Evolutionary conservation across 306 rosid species (phyloP).

Genomic region (Luffa acutangula): DNA sequence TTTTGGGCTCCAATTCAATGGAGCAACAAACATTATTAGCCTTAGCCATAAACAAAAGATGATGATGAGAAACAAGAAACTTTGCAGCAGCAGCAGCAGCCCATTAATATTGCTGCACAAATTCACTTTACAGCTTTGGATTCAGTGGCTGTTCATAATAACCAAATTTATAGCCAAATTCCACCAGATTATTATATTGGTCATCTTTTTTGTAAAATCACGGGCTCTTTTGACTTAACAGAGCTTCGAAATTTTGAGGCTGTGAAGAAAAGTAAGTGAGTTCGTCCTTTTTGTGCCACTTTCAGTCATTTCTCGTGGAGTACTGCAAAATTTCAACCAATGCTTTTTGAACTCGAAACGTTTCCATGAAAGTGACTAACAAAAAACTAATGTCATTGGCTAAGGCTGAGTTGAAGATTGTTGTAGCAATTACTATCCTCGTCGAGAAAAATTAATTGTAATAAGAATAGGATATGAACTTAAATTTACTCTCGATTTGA

Average conservation of each 20-base stretch:
- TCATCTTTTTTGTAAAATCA: background rate
- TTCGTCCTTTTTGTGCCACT: background rate
- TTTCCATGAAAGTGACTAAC: too few species aligned
- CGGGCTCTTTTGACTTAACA: background rate
- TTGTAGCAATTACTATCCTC: too few species aligned
- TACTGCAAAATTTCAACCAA: background rate
- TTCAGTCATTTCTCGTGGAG: background rate
- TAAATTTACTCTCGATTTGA: too few species aligned
- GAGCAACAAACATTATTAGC: constrained; percentile 37
- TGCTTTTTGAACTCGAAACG: background rate
- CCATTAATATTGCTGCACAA: background rate
- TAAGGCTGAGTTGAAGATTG: too few species aligned
- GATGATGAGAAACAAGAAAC: background rate
- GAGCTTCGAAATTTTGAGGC: background rate
- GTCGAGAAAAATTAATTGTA: too few species aligned
- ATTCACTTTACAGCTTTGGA: background rate
- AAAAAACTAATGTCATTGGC: too few species aligned
- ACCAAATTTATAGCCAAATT: background rate
- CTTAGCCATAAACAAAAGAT: constrained; percentile 21
- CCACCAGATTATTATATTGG: too few species aligned
- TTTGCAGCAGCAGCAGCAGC: background rate
- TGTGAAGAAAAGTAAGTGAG: background rate
- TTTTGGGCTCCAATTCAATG: constrained; percentile 75
- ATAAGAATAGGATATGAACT: too few species aligned
- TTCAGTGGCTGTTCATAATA: background rate